These are phyloP conservation scores for Artomyces pyxidatus DNA, from an alignment of 768 basidiomycete genomes.

Conservation along the genomic window DNA sequence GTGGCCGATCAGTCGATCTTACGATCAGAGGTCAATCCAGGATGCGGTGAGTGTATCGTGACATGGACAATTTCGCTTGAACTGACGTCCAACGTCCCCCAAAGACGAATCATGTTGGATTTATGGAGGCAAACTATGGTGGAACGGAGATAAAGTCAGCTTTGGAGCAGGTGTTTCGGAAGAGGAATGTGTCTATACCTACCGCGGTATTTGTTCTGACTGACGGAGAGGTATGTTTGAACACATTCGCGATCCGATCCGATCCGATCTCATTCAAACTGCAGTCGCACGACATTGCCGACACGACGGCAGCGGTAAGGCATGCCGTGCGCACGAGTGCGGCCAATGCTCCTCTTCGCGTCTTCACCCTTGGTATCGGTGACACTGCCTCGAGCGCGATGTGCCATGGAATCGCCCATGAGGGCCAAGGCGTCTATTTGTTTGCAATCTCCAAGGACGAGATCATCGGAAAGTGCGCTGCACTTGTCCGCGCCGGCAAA, in stretches of 20 bases:
- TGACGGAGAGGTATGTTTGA: slow-evolving; percentile 38
- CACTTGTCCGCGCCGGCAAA: slow-evolving; percentile 43
- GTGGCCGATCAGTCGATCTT: slow-evolving; percentile 29
- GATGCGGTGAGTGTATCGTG: slow-evolving; percentile 32
- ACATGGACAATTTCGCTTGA: too few species aligned
- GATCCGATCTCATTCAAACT: not conserved
- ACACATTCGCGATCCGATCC: not conserved
- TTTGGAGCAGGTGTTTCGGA: slow-evolving; percentile 29
- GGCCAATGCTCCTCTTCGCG: slow-evolving; percentile 30
- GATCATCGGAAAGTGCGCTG: slow-evolving; percentile 40
- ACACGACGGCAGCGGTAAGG: slow-evolving; percentile 17
- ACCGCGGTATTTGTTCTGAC: slow-evolving; percentile 51
- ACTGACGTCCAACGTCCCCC: not conserved
- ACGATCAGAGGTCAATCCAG: slow-evolving; percentile 23
- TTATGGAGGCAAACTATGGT: slow-evolving; percentile 35
- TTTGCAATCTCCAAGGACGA: slow-evolving; percentile 38
- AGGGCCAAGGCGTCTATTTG: slow-evolving; percentile 43
- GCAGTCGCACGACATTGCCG: slow-evolving; percentile 15
- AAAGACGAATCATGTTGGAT: slow-evolving; percentile 32
- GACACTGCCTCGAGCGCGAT: slow-evolving; percentile 37
- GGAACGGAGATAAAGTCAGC: slow-evolving; percentile 46
- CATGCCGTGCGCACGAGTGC: slow-evolving; percentile 27
- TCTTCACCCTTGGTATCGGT: slow-evolving; percentile 57
- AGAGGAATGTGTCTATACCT: slow-evolving; percentile 28
- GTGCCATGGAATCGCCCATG: slow-evolving; percentile 45